Evolutionary conservation across 345 rosid species (phyloP), one percentile per base, ranked within the genome.

Genomic region (Arabis hirsuta): DNA sequence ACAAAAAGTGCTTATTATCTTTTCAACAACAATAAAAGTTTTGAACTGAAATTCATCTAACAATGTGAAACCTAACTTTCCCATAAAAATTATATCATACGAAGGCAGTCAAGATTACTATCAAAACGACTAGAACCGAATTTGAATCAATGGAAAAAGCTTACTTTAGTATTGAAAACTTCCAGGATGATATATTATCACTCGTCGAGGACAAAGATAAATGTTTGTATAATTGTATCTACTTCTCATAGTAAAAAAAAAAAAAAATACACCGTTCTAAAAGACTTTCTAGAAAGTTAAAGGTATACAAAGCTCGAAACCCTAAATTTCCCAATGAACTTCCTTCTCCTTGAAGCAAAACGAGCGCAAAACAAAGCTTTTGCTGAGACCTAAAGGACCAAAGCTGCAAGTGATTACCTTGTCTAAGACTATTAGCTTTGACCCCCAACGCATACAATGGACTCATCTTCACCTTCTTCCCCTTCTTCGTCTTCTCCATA

Each of bases 171-270:
- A 46, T 4, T 65, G 57, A 19, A 55, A 43, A 36, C 50, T 55
- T 55, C 59, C 29, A 62, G 20, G 46, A 46, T 32, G 32, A 67
- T 22, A 65, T 26, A 48, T 22, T 11, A 51, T 67, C 67, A 36
- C 13, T 74, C 29, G 12, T 9, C 12, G 31, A 58, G 56, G 16
- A 29, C 29, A 58, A 61, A 39, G 73, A 46, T 29, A 56, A 29
- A 26, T 4, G n/a, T 4, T 16, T 16, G 16, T 16, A 16, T 16
- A 16, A 16, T 31, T 52, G 72, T 39, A 78, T 65, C 83, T 86
- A 90, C 76, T 90, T 86, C 83, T 87, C 90, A 94, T 67, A 45
- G 91, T 86, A 16, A 16, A 16, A 16, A 16, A 16, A 16, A 16
- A 16, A 16, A 16, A 16, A 16, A 16, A 16, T 16, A 16, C 16